A percentile compares a stretch with the other conserved stretches of the same genome.
phyloP scores from a whole-genome alignment of 2,329 filamentous ascomycete species.

The Fusarium mexicanum region DNA sequence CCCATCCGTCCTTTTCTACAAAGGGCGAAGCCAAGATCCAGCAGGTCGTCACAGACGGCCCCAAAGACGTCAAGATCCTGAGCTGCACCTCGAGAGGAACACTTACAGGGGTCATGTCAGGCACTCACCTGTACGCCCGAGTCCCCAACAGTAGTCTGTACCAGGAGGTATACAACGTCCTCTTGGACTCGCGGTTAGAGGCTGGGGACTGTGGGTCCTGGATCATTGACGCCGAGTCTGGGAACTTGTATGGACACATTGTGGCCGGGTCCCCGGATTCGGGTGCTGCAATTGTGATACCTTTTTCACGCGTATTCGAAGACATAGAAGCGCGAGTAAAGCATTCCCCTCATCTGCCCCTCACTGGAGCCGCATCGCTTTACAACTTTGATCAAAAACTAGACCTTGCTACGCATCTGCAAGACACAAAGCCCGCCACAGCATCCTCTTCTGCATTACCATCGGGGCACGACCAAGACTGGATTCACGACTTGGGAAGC shows the following conservation, averaged over 20 bases:
- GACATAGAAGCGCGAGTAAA: not conserved
- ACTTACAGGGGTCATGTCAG: not conserved
- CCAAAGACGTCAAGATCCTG: not conserved
- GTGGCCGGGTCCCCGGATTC: not conserved
- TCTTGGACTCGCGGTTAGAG: not conserved
- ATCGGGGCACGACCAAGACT: rapidly evolving
- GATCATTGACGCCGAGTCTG: not conserved
- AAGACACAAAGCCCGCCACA: not conserved
- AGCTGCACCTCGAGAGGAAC: not conserved
- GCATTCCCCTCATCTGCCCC: not conserved
- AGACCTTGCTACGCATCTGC: not conserved
- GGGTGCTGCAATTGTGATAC: not conserved
- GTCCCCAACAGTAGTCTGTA: not conserved
- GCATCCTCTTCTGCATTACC: not conserved
- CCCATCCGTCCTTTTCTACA: not conserved
- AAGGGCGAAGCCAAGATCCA: not conserved
- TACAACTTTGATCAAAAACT: not conserved
- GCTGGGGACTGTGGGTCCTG: not conserved
- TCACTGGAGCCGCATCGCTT: not conserved
- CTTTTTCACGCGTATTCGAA: not conserved
- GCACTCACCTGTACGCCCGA: not conserved
- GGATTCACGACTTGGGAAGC: not conserved
- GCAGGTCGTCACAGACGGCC: not conserved
- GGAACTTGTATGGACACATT: not conserved
- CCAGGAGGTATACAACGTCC: not conserved